Percentiles rank a stretch among this genome's conserved stretches.
These are phyloP conservation scores for Breynia disticha DNA, from an alignment of 441 rosid genomes.

Conservation along the genomic window DNA sequence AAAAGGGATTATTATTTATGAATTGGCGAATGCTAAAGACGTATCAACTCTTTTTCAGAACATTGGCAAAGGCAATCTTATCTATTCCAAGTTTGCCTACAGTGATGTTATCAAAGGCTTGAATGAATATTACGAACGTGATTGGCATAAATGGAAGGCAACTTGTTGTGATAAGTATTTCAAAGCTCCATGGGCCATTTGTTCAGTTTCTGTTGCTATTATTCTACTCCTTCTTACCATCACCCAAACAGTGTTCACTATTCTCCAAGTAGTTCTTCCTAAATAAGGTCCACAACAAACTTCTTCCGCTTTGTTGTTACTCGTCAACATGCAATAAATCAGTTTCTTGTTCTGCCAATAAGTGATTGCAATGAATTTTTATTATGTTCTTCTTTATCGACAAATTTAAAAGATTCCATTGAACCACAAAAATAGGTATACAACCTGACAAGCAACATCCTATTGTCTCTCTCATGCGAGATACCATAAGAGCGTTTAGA, in stretches of 20 bases:
- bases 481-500: too few relatives aligned
- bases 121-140: neutral
- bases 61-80: neutral
- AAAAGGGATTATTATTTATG: neutral
- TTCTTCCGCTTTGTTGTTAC: too few relatives aligned
- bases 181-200: constrained; percentile 10
- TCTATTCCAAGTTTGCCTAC: neutral
- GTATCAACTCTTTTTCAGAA: neutral
- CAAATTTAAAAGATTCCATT: too few relatives aligned
- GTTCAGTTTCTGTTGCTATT: constrained; percentile 13
- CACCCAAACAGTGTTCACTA: neutral
- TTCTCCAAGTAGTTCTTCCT: too few relatives aligned
- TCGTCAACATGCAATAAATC: too few relatives aligned
- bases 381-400: too few relatives aligned
- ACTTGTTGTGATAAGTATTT: constrained; percentile 8
- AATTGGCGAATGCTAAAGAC: neutral
- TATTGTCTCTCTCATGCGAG: too few relatives aligned
- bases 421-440: too few relatives aligned
- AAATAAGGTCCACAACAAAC: too few relatives aligned
- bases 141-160: neutral
- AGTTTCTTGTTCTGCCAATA: too few relatives aligned
- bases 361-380: too few relatives aligned
- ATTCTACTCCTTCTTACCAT: neutral
- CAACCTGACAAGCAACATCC: too few relatives aligned
- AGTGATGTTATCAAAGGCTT: neutral